Base-by-base conservation (phyloP, 1,284 basidiomycete genomes). In the Boletellus dicymbophilus region DNA sequence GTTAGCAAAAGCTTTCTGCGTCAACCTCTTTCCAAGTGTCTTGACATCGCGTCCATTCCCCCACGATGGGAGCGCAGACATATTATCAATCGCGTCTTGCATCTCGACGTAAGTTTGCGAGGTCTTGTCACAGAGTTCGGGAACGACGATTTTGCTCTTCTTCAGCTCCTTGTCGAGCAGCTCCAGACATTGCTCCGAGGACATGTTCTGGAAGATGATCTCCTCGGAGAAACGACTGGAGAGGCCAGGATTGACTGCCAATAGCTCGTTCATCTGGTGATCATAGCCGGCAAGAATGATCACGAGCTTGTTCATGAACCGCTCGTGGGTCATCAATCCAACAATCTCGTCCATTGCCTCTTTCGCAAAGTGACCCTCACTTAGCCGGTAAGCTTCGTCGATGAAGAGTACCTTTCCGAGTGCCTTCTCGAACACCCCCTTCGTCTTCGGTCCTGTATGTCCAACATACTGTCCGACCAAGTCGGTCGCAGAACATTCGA, bases 241-340 rank as follows among this genome's bases (percentile, higher is more conserved):
- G 15, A 87, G 70, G 0, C 84, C 85, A 4, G 75, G 69, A 54
- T 87, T 87, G 52, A 82, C 75, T 0, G 68, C 57, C 53, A 87
- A 61, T 4, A 87, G 71, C 16, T 69, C 52, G 54, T 87, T 83
- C 72, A 87, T 87, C 38, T 87, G 80, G 9, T 78, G 58, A 53
- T 85, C 81, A 55, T 87, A 87, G 0, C 85, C 84, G 30, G 84
- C 85, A 12, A 87, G 72, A 47, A 87, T 79, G 58, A 87, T 80
- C 39, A 87, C 71, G 21, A 87, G 64, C 59, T 84, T 85, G 21
- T 72, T 69, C 55, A 72, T 72, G 69, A 75, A 87, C 22, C 63
- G 69, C 13, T 81, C 76, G 36, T 83, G 68, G 1, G 85, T 87
- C 52, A 87, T 68, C 25, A 84, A 57, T 9, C 76, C 76, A 18